Conservation (phyloP, 495 filamentous ascomycete genomes). For the Podospora didyma region DNA sequence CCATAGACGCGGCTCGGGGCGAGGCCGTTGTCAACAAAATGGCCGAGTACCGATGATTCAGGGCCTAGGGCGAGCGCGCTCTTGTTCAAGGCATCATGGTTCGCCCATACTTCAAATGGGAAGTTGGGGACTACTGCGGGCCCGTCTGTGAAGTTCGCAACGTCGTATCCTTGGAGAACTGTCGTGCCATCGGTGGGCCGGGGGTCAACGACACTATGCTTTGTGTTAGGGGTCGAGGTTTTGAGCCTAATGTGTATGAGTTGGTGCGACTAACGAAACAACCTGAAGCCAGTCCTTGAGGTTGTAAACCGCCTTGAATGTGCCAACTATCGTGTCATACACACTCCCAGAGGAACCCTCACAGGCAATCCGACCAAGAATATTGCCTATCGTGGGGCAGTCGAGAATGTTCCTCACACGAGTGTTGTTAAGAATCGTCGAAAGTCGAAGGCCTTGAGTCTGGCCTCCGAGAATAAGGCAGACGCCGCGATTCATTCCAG, state of each 20-base stretch:
- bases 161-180: neutral
- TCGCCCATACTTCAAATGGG: neutral
- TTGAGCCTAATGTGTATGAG: neutral
- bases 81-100: neutral
- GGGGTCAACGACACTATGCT: neutral
- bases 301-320: neutral
- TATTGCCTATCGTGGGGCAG: neutral
- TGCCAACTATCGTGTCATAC: neutral
- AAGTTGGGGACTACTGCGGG: neutral
- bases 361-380: neutral
- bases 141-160: neutral
- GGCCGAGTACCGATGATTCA: neutral
- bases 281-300: neutral
- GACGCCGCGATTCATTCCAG: neutral
- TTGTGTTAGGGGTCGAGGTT: neutral
- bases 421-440: neutral
- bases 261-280: neutral
- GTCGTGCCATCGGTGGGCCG: neutral
- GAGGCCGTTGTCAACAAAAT: neutral
- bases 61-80: neutral
- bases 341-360: neutral
- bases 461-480: neutral
- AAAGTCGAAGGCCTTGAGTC: neutral
- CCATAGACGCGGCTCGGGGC: neutral
- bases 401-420: neutral